Evolutionary conservation across 805 yeast species (phyloP), one percentile per base, ranked within the genome.

Genomic region (Komagataella phaffii): DNA sequence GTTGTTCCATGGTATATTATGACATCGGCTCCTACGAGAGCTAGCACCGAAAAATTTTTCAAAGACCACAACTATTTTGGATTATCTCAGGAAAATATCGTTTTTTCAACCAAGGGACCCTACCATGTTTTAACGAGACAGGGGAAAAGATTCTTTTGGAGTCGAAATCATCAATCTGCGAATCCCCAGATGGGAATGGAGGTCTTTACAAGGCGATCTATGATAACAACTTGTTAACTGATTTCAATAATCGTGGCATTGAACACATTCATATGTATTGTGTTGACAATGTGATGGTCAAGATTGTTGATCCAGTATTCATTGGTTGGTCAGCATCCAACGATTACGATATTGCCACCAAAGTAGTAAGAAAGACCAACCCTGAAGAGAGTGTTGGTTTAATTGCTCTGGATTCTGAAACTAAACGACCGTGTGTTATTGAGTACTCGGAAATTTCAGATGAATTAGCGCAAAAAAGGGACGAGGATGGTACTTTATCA

Each of bases 181-280:
- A 85, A 60, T 86, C 96, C 6, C 99, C 99, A 1, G 98, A 93
- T 66, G 99, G 99, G 1, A 93, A 93, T 64, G 99, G 99, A 53
- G 99, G 99, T 1, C 72, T 93, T 50, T 93, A 93, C 70, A 83
- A 80, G 61, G 98, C 96, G 1, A 73, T 93, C 45, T 68, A 70
- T 58, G 76, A 76, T 46, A 77, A 83, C 57, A 76, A 79, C 2
- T 70, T 90, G 17, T 61, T 93, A 36, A 76, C 77, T 6, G 96
- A 91, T 64, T 78, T 93, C 63, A 61, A 68, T 24, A 54, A 58
- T 6, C 81, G 80, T 52, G 89, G 88, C 5, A 79, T 91, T 56
- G 80, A 87, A 65, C 98, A 93, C 64, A 75, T 93, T 55, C 97
- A 93, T 68, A 88, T 90, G 86, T 93, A 89, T 70, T 91, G 98